Evolutionary conservation across 108 stramenopile species (phyloP).

Genomic region (Schizochytrium sp.): DNA sequence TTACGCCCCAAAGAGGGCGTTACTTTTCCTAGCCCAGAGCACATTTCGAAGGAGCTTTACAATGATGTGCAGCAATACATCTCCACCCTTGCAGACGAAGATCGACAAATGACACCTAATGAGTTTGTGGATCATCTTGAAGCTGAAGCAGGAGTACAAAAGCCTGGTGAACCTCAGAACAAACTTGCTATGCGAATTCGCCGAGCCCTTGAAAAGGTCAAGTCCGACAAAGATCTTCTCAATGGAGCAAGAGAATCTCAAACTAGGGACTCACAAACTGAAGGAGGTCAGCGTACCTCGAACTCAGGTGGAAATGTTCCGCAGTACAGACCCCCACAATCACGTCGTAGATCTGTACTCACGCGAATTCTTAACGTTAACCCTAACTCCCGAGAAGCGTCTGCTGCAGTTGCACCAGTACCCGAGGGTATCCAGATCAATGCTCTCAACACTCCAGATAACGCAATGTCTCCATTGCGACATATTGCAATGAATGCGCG

Average conservation of each 20-base stretch:
- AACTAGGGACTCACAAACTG: too few relatives aligned
- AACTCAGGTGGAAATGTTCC: too few relatives aligned
- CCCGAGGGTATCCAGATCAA: too few relatives aligned
- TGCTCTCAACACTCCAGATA: background rate
- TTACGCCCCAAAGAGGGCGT: background rate
- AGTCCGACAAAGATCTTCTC: background rate
- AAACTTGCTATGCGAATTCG: background rate
- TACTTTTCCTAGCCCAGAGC: background rate
- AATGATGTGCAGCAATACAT: background rate
- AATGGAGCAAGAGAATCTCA: background rate
- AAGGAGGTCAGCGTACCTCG: too few relatives aligned
- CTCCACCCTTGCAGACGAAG: background rate
- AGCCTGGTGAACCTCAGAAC: background rate
- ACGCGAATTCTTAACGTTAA: too few relatives aligned
- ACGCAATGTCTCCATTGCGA: background rate
- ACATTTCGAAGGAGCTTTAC: background rate
- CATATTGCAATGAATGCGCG: background rate
- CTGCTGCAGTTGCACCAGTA: too few relatives aligned
- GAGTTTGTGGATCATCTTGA: conserved; percentile 23
- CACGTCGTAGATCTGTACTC: too few relatives aligned
- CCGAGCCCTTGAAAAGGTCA: background rate
- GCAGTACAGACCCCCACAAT: too few relatives aligned
- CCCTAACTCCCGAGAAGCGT: too few relatives aligned
- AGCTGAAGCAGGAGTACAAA: background rate
- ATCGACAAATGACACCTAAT: conserved; percentile 25